Percentiles rank a stretch among this genome's conserved stretches.
Conservation (phyloP, 1,284 basidiomycete genomes). For the Pyrrhoderma lamaoense region DNA sequence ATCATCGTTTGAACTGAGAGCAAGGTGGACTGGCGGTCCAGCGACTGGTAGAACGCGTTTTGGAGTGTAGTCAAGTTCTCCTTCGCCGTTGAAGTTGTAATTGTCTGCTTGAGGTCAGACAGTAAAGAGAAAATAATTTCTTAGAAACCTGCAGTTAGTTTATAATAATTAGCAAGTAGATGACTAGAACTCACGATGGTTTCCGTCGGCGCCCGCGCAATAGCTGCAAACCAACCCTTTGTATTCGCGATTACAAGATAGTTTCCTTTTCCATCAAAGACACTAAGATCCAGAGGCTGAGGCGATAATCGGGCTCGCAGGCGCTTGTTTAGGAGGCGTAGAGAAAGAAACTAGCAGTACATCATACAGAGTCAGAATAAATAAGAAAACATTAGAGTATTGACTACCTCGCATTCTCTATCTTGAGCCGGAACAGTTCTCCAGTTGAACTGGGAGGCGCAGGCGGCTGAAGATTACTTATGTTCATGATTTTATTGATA, state of each 20-base stretch:
- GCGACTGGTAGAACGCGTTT: slow-evolving; percentile 40
- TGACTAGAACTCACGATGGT: slow-evolving; percentile 30
- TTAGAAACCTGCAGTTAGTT: slow-evolving; percentile 23
- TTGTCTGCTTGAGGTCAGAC: slow-evolving; percentile 44
- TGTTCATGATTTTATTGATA: slow-evolving; percentile 26
- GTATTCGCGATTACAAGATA: slow-evolving; percentile 52
- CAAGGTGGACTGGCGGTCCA: slow-evolving; percentile 38
- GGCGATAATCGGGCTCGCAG: slow-evolving; percentile 53
- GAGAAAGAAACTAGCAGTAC: slow-evolving; percentile 43
- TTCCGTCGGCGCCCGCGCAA: slow-evolving; percentile 31
- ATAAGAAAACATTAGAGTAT: too few relatives aligned
- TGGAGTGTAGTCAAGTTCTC: slow-evolving; percentile 37
- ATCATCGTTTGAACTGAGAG: slow-evolving; percentile 51
- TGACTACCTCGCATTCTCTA: slow-evolving; percentile 39
- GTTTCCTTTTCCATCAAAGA: slow-evolving; percentile 32
- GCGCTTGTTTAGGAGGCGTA: slow-evolving; percentile 50
- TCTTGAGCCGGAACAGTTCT: slow-evolving; percentile 31
- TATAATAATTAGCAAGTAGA: slow-evolving; percentile 3
- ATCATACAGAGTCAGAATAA: too few relatives aligned
- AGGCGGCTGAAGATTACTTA: slow-evolving; percentile 32
- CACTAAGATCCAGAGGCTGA: slow-evolving; percentile 36
- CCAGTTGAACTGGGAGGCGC: slow-evolving; percentile 28
- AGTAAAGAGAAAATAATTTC: slow-evolving; percentile 53
- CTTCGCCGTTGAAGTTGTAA: slow-evolving; percentile 32
- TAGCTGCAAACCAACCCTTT: slow-evolving; percentile 61